These are phyloP conservation scores for Wickerhamiella domercqiae DNA, from an alignment of 805 yeast genomes.

Conservation along the genomic window DNA sequence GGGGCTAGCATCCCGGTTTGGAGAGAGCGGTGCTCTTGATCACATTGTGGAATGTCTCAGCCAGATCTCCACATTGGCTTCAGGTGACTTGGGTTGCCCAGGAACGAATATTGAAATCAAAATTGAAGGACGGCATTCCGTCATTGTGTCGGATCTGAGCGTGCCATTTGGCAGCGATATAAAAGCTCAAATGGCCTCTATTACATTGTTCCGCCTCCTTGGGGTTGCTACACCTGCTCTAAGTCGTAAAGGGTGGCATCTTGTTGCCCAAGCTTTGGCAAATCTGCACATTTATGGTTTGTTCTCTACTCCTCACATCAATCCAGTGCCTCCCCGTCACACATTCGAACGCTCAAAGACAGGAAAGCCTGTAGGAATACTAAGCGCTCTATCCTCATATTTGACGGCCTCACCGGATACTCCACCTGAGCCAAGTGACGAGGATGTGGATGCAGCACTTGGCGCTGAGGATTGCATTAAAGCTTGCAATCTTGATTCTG, in stretches of 20 bases:
- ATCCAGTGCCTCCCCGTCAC: slow-evolving; percentile 46
- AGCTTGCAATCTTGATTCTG: slow-evolving; percentile 43
- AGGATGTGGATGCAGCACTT: slow-evolving; percentile 73
- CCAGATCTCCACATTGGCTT: slow-evolving; percentile 50
- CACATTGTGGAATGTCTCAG: slow-evolving; percentile 51
- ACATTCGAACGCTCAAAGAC: slow-evolving; percentile 45
- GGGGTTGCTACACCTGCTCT: slow-evolving; percentile 37
- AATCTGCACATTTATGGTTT: slow-evolving; percentile 59
- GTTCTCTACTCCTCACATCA: slow-evolving; percentile 36
- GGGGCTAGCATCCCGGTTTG: slow-evolving; percentile 52
- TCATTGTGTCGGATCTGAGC: slow-evolving; percentile 68
- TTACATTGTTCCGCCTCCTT: slow-evolving; percentile 66
- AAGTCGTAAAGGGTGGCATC: slow-evolving; percentile 41
- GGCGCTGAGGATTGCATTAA: slow-evolving; percentile 72
- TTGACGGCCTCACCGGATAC: slow-evolving; percentile 78
- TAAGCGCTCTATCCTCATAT: slow-evolving; percentile 83
- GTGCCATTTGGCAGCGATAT: slow-evolving; percentile 79
- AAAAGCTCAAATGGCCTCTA: slow-evolving; percentile 80
- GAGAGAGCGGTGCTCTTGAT: slow-evolving; percentile 42
- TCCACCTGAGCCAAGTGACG: slow-evolving; percentile 82
- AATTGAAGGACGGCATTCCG: slow-evolving; percentile 33
- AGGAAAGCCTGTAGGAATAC: slow-evolving; percentile 58
- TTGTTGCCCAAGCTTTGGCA: slow-evolving; percentile 42
- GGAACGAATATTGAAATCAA: slow-evolving; percentile 23
- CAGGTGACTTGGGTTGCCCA: slow-evolving; percentile 24